Base-by-base conservation (phyloP, 106 monocot genomes). In the Acorus calamus region DNA sequence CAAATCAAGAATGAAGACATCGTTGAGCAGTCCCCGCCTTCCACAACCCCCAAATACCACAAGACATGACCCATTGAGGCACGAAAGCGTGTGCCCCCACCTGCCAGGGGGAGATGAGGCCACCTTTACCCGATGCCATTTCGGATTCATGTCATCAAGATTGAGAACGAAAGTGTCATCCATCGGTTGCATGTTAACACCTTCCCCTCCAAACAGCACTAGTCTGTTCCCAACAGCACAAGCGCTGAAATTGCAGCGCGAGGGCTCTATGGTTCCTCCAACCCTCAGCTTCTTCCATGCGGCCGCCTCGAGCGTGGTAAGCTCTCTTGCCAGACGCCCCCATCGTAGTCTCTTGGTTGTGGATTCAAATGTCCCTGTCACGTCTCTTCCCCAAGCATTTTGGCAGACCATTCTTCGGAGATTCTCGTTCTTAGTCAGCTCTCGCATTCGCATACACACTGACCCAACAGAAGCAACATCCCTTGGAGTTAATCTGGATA, bases 151-250 rank as follows among this genome's bases (percentile, higher is more conserved):
- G 0, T 77, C 61, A 2, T 94, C 94, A 0, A 94, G 82, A 66
- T 94, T 84, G 53, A 94, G 86, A 52, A 94, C 84, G 54, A 89
- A 94, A 0, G 94, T 94, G 55, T 94, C 94, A 52, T 86, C 86
- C 94, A 94, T 94, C 3, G 94, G 94, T 7, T 87, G 89, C 94
- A 94, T 94, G 78, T 87, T 72, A 49, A 94, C 70, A 3, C 94
- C 94, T 60, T 94, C 94, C 6, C 94, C 94, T 61, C 94, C 94
- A 44, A 94, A 94, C 4, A 94, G 86, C 50, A 94, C 89, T 2
- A 94, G 81, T 44, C 89, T 53, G 78, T 84, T 86, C 1, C 94
- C 94, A 2, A 89, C 94, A 7, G 94, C 89, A 55, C 94, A 94
- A 2, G 86, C 89, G 46, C 94, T 84, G 71, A 89, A 94, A 53